These are phyloP conservation scores for Pneumocystis canis DNA, from an alignment of 1,139 yeast species.

Conservation along the genomic window DNA sequence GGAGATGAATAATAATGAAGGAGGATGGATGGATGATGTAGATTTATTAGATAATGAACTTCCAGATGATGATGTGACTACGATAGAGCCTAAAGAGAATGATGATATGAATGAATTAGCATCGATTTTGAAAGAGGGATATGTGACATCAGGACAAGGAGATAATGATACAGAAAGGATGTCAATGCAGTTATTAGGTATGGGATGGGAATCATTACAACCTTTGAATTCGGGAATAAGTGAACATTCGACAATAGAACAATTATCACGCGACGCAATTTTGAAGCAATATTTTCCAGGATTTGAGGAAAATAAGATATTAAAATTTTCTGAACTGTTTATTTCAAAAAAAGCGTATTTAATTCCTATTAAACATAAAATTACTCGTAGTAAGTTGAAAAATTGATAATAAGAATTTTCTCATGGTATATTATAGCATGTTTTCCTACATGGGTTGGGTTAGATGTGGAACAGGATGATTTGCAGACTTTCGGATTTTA, in stretches of 20 bases:
- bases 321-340: slow-evolving; percentile 54
- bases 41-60: slow-evolving; percentile 15
- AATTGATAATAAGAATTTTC: not conserved
- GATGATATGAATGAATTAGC: slow-evolving; percentile 18
- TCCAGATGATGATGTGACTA: slow-evolving; percentile 28
- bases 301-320: slow-evolving; percentile 40
- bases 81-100: slow-evolving; percentile 16
- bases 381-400: slow-evolving; percentile 18
- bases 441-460: slow-evolving; percentile 35
- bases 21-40: slow-evolving; percentile 1
- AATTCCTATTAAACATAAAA: slow-evolving; percentile 39
- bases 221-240: slow-evolving; percentile 14
- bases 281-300: slow-evolving; percentile 42
- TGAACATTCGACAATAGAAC: not conserved
- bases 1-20: not conserved
- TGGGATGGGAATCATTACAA: not conserved
- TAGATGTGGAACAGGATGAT: slow-evolving; percentile 39
- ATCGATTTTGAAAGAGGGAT: slow-evolving; percentile 19
- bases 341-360: slow-evolving; percentile 47
- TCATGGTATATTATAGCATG: not conserved
- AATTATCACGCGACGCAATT: slow-evolving; percentile 19
- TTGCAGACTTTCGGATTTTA: slow-evolving; percentile 29
- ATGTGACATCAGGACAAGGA: slow-evolving; percentile 27
- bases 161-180: slow-evolving; percentile 7
- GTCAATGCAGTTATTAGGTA: not conserved